A percentile compares a stretch with the other conserved stretches of the same genome.
phyloP scores from a whole-genome alignment of 78 protist species.

The Dictyostelium firmibasis region DNA sequence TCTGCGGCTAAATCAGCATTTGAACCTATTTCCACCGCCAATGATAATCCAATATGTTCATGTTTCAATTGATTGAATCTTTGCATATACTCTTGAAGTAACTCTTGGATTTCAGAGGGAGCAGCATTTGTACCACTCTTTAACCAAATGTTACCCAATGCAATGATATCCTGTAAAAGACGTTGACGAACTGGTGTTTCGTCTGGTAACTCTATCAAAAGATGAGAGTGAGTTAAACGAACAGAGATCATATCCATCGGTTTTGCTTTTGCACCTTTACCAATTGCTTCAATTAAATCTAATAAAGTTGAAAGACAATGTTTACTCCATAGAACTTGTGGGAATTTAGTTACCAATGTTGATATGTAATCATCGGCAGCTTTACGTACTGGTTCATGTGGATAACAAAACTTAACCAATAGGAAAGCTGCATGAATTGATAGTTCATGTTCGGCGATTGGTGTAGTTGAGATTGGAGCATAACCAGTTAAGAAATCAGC shows the following conservation, averaged over 20 bases:
- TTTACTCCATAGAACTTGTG: slow-evolving; percentile 77
- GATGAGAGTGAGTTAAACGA: not conserved
- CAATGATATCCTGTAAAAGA: slow-evolving; percentile 31
- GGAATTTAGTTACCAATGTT: slow-evolving; percentile 61
- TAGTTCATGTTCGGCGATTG: slow-evolving; percentile 18
- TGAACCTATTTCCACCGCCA: slow-evolving; percentile 77
- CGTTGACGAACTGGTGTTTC: slow-evolving; percentile 52
- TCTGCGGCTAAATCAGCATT: not conserved
- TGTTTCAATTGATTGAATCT: slow-evolving; percentile 4
- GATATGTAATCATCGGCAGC: slow-evolving; percentile 78
- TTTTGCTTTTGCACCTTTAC: slow-evolving; percentile 47
- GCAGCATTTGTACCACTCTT: slow-evolving; percentile 68
- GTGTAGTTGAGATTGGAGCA: not conserved
- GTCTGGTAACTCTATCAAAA: slow-evolving; percentile 53
- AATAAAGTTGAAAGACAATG: slow-evolving; percentile 63
- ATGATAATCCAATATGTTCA: slow-evolving; percentile 77
- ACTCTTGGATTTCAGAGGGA: slow-evolving; percentile 64
- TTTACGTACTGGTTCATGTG: slow-evolving; percentile 43
- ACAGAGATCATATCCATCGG: slow-evolving; percentile 76
- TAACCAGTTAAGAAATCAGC: slow-evolving; percentile 20
- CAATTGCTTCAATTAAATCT: slow-evolving; percentile 72
- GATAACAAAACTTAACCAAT: slow-evolving; percentile 74
- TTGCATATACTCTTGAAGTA: slow-evolving; percentile 69
- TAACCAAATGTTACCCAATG: slow-evolving; percentile 61
- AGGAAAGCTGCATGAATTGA: slow-evolving; percentile 18